Evolutionary conservation across 2,329 filamentous ascomycete genomes (phyloP), one percentile per base, ranked within the genome.

Genomic region (Davidsoniella virescens): DNA sequence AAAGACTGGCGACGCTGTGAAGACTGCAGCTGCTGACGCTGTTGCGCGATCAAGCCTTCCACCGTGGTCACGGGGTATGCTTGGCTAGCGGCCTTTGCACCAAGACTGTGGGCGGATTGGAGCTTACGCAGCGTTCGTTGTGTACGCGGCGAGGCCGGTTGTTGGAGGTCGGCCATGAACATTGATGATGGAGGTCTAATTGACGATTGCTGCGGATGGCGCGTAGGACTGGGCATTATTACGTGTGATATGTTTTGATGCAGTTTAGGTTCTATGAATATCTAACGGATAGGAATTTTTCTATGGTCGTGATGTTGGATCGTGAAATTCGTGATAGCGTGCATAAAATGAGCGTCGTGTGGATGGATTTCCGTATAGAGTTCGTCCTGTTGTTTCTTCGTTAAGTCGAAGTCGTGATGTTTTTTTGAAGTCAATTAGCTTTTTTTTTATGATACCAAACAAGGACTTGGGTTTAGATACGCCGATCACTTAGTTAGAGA

Each of bases 91-190:
- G 68, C 66, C 57, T 75, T 72, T 54, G 81, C 61, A 61, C 77
- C 76, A 49, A 86, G 65, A 64, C 74, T 70, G 67, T 87, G 82
- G 47, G 84, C 82, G 29, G 84, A 87, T 64, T 87, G 82, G 26
- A 86, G 76, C 61, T 82, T 81, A 57, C 84, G 76, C 54, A 87
- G 70, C 44, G 76, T 73, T 58, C 82, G 76, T 61, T 80, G 76
- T 23, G 77, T 78, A 54, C 78, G 73, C 41, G 80, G 78, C 25
- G 78, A 80, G 20, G 76, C 70, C 54, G 78, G 72, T 44, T 71
- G 63, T 58, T 74, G 69, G 49, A 74, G 65, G 55, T 75, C 67
- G 38, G 69, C 26, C 26, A 33, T 33, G 10, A 33, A 33, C 26
- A 33, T 33, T 33, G 26, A 46, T 12, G 49, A 12, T 12, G 43